Evolutionary conservation across 495 filamentous ascomycete species (phyloP), one percentile per base, ranked within the genome.

Genomic region (Halenospora varia): DNA sequence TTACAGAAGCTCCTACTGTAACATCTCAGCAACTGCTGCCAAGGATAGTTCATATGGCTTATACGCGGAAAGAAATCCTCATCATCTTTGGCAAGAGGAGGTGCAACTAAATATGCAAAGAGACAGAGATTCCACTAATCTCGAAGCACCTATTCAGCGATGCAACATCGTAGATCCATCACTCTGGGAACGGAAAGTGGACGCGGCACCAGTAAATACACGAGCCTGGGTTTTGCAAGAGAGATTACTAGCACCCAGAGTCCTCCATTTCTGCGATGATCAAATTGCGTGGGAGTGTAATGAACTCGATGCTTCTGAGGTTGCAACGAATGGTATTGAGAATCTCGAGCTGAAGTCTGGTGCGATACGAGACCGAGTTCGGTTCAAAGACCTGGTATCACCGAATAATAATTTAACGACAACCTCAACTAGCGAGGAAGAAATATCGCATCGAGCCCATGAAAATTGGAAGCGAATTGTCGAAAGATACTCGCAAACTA

Each of bases 191-290:
- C 2, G 51, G 17, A 53, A 18, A n/a, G 25, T 53, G 15, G 25
- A 53, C 25, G 51, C 19, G 18, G 51, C 40, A 3, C 52, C 52
- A 22, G 39, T 57, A 1, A 57, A 51, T 26, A 50, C 48, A 35
- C 57, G 71, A 17, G 70, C 64, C 0, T 73, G 71, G 71, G 71
- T 65, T 42, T 57, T 73, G 0, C 70, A 73, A 46, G 71, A 73
- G 58, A 64, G 68, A 19, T 44, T 59, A 10, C 62, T 73, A 8
- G 55, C 70, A 0, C 51, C 57, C 15, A 58, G 71, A 1, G 56
- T 61, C 4, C 50, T 73, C 8, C 60, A 65, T 47, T 72, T 69
- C 56, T 62, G 65, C 11, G 26, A 26, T 0, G 45, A 44, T 11
- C 70, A 74, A 42, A 54, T 63, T 40, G 61, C 59, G 23, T 74